Percentiles rank a stretch among this genome's conserved stretches.
Conservation (phyloP, 306 rosid species). For the Rosa lucieae region DNA sequence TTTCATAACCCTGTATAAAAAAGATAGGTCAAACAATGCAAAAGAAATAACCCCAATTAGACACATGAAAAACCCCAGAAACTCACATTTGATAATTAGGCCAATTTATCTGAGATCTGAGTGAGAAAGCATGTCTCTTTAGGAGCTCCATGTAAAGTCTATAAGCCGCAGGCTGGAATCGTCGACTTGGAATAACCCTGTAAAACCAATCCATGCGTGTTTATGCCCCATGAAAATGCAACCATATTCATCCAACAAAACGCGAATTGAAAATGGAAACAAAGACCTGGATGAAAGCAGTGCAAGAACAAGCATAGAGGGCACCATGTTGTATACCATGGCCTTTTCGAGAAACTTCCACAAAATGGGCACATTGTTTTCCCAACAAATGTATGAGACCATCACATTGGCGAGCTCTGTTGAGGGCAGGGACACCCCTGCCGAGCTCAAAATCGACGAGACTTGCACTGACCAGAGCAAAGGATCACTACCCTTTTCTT, state of each 20-base stretch:
- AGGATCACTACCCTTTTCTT: constrained; percentile 66
- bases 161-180: constrained; percentile 73
- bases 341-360: constrained; percentile 89
- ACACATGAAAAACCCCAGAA: neutral
- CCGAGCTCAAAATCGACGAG: constrained; percentile 56
- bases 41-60: neutral
- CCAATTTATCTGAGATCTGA: constrained; percentile 57
- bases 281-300: constrained; percentile 62
- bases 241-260: neutral
- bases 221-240: neutral
- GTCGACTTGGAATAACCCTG: constrained; percentile 87
- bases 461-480: constrained; percentile 75
- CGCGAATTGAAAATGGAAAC: neutral
- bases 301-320: constrained; percentile 69
- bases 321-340: constrained; percentile 51
- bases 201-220: constrained; percentile 5
- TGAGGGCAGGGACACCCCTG: constrained; percentile 67
- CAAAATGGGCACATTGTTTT: constrained; percentile 63
- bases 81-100: constrained; percentile 65
- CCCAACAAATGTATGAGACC: constrained; percentile 86
- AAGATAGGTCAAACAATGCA: constrained; percentile 36
- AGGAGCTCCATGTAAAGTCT: constrained; percentile 81
- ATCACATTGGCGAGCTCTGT: constrained; percentile 53
- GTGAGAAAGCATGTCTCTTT: constrained; percentile 65
- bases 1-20: constrained; percentile 69